These are phyloP conservation scores for Melastoma candidum DNA, from an alignment of 441 rosid species.

Conservation along the genomic window DNA sequence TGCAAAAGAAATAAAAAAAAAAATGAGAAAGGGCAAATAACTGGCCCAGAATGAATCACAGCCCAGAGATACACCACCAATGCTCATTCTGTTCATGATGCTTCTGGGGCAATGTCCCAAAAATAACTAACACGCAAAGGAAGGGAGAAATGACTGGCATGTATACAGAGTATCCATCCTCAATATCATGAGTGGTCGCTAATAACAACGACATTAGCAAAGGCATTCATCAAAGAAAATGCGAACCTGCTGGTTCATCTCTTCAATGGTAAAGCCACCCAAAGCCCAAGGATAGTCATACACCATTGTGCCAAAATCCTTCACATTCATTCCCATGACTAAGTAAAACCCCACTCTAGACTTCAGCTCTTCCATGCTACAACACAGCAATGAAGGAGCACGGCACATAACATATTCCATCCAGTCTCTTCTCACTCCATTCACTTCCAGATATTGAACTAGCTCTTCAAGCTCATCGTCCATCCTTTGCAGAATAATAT, in stretches of 20 bases:
- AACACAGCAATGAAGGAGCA: slow-evolving; percentile 57
- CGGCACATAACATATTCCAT: slow-evolving; percentile 75
- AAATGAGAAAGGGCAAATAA: too few relatives aligned
- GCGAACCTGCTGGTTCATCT: slow-evolving; percentile 74
- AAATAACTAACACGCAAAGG: too few relatives aligned
- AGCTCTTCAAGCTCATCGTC: slow-evolving; percentile 44
- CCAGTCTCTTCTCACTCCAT: slow-evolving; percentile 81
- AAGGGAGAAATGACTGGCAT: too few relatives aligned
- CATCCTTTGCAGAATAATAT: slow-evolving; percentile 42
- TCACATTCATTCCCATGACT: slow-evolving; percentile 70
- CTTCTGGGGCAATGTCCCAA: too few relatives aligned
- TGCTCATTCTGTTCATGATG: too few relatives aligned
- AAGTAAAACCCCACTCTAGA: slow-evolving; percentile 53
- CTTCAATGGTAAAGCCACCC: slow-evolving; percentile 53
- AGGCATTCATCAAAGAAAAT: background rate
- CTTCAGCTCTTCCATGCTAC: slow-evolving; percentile 53
- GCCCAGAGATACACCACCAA: too few relatives aligned
- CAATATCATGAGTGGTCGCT: too few relatives aligned
- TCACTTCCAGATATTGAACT: slow-evolving; percentile 62
- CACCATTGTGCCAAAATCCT: slow-evolving; percentile 88
- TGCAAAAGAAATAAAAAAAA: background rate
- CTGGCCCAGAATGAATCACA: too few relatives aligned
- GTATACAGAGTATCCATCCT: too few relatives aligned
- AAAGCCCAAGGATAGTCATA: slow-evolving; percentile 70
- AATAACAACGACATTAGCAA: too few relatives aligned